These are phyloP conservation scores for Symbiodinium natans DNA, from an alignment of 73 alveolate species.

Conservation along the genomic window DNA sequence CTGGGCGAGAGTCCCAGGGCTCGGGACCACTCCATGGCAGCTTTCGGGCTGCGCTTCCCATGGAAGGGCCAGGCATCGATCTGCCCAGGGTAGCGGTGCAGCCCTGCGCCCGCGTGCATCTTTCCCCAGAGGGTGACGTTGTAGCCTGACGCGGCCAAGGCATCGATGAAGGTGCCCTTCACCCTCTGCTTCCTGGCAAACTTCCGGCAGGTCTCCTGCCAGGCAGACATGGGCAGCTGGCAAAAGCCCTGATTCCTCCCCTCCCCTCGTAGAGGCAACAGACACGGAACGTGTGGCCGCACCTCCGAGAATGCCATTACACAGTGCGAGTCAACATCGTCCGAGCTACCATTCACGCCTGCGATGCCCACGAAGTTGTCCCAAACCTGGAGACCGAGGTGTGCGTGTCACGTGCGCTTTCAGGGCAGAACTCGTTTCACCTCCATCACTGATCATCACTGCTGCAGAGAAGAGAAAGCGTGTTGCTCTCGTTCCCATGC, in stretches of 20 bases:
- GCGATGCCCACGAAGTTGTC: not conserved
- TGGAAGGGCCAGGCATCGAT: not conserved
- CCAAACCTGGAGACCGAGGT: not conserved
- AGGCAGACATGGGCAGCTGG: too few species aligned
- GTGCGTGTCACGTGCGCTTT: too few species aligned
- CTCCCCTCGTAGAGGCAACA: too few species aligned
- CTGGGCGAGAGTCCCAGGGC: not conserved
- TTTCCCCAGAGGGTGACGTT: not conserved
- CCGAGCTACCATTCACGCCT: not conserved
- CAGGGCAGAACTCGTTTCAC: too few species aligned
- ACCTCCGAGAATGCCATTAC: not conserved
- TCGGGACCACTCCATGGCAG: not conserved
- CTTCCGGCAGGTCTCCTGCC: not conserved
- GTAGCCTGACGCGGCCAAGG: not conserved
- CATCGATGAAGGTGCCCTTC: not conserved
- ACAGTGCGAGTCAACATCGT: not conserved
- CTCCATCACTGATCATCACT: too few species aligned
- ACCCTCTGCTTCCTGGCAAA: not conserved
- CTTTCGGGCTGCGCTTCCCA: not conserved
- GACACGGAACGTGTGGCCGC: too few species aligned
- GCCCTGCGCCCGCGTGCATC: constrained; percentile 17
- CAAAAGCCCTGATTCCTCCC: too few species aligned
- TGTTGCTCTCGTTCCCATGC: not conserved
- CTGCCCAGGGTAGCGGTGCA: not conserved
- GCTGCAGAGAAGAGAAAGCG: too few species aligned